Conservation (phyloP, 108 stramenopile species). For the Cyclotella sp. region DNA sequence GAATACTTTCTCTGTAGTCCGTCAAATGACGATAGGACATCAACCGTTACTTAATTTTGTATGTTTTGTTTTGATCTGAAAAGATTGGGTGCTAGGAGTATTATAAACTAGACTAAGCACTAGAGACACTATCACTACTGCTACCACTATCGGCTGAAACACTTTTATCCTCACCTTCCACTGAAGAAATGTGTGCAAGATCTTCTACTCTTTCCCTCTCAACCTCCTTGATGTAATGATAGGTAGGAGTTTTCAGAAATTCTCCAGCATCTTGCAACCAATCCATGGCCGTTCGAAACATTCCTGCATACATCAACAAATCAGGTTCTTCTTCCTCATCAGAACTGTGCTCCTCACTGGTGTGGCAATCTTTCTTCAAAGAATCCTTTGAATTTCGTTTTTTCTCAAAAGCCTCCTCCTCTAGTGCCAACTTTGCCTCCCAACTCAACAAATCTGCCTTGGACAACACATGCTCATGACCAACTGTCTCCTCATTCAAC, state of each 20-base stretch:
- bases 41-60: too few species aligned
- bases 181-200: background rate
- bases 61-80: too few species aligned
- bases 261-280: slow-evolving; percentile 78
- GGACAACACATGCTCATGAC: slow-evolving; percentile 26
- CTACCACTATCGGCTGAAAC: background rate
- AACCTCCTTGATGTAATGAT: slow-evolving; percentile 28
- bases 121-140: background rate
- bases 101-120: too few species aligned
- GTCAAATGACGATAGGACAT: too few species aligned
- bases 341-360: slow-evolving; percentile 45
- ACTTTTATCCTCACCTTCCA: background rate
- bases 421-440: slow-evolving; percentile 55
- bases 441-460: slow-evolving; percentile 63
- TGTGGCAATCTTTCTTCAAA: slow-evolving; percentile 12
- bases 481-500: slow-evolving; percentile 48
- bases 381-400: slow-evolving; percentile 33
- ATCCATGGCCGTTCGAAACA: slow-evolving; percentile 93
- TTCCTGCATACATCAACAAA: slow-evolving; percentile 86
- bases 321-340: slow-evolving; percentile 66
- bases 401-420: slow-evolving; percentile 45
- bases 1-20: too few species aligned
- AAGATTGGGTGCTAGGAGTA: too few species aligned
- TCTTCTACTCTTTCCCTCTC: background rate
- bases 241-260: slow-evolving; percentile 43